Base-by-base conservation (phyloP, 768 basidiomycete species). In the Rhizopogon salebrosus region DNA sequence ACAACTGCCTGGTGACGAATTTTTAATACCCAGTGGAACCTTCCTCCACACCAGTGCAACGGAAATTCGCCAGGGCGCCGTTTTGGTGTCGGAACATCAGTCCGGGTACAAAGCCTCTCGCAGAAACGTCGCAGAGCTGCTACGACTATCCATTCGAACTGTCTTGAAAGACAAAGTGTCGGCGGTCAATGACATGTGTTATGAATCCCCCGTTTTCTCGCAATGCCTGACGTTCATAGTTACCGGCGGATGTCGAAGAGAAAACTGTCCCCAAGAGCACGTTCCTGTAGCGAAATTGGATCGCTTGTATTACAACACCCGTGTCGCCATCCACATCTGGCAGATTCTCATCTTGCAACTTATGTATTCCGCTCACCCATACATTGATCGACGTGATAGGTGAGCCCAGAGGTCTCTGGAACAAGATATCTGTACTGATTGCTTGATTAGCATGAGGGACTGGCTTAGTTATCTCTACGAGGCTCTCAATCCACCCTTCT, bases 381-480 rank as follows among this genome's bases (percentile, higher is more conserved):
- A 23, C 0, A 50, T 53, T 16, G 9, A 10, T 2, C 49, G 39
- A 34, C 41, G 49, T 9, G 27, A 57, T 1, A 37, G 31, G 62
- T 64, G 41, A 13, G 45, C 1, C 20, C 22, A 13, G 29, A 22
- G 20, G 56, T 55, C 13, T 10, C 8, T 3, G 11, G 16, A 5
- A 29, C 23, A 6, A 11, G 1, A n/a, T 26, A 24, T n/a, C 1
- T 3, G 10, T 9, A 16, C 34, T 35, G n/a, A 31, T 26, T 10
- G 10, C n/a, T 16, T 49, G 3, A 34, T 23, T 41, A 22, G 34
- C 34, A 40, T 56, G 29, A 27, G 52, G 35, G 66, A 64, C 40
- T 81, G 78, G 76, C 64, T 83, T 7, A 58, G 56, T 4, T 70
- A 66, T 24, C 63, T 85, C 0, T 77, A 82, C 49, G 75, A 79